Base-by-base conservation (phyloP, 2,329 filamentous ascomycete genomes). In the Didymella sp. region DNA sequence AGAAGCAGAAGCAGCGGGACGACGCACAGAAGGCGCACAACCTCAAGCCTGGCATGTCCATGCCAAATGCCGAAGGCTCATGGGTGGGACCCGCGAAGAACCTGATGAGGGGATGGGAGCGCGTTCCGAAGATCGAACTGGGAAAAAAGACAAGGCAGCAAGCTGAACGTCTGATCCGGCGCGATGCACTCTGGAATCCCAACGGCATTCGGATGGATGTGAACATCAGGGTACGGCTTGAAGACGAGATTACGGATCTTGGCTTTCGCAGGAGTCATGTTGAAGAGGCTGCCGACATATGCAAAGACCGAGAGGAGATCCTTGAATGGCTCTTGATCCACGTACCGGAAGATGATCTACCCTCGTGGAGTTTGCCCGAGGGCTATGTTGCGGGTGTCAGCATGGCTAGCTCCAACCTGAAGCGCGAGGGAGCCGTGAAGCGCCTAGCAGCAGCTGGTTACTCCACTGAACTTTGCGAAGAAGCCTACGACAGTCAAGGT, bases 271-370 rank as follows among this genome's bases (percentile, higher is more conserved):
- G 82, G 67, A 96, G 89, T 68, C 95, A 99, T 72, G 86, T 93
- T 37, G 87, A 96, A 71, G 95, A 99, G 77, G 94, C 95, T 8
- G 86, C 90, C 1, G 87, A 87, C 41, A 87, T 93, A 68, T 97
- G 93, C 79, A 96, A 94, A 75, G 92, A 96, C 73, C 85, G 89
- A 27, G 93, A 97, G 73, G 95, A 99, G 77, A 89, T 92, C 15
- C 82, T 99, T 2, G 94, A 98, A 74, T 99, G 95, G 95, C 83
- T 99, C 15, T 84, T 99, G 45, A 93, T 98, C 48, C 94, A 99
- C 76, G 92, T 99, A 2, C 95, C 95, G 1, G 95, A 99, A 73
- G 95, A 99, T 72, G 95, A 98, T 69, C 80, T 98, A n/a, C 95
- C 95, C 1, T 82, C 85, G 6, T 98, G 94, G 92, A 91, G 91